Percentiles rank a stretch among this genome's conserved stretches.
These are phyloP conservation scores for Aspergillus novoparasiticus DNA, from an alignment of 2,329 filamentous ascomycete species.

Conservation along the genomic window DNA sequence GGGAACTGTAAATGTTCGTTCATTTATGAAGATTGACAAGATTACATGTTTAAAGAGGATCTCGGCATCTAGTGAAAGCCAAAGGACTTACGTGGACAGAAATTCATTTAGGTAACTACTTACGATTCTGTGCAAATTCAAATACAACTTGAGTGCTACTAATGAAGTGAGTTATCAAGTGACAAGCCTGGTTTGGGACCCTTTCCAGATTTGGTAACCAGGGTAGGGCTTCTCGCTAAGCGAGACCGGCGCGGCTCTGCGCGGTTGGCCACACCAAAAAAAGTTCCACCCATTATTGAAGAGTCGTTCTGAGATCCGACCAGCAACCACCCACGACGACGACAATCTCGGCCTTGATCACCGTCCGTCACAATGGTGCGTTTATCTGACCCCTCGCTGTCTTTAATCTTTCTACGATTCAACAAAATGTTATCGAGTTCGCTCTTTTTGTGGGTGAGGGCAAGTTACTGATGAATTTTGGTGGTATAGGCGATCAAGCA, in stretches of 20 bases:
- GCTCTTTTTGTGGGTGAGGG: slow-evolving; percentile 7
- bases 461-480: slow-evolving; percentile 24
- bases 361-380: slow-evolving; percentile 57
- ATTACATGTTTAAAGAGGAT: neutral
- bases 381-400: slow-evolving; percentile 25
- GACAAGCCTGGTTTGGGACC: slow-evolving; percentile 8
- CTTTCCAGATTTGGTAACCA: slow-evolving; percentile 31
- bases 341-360: slow-evolving; percentile 52
- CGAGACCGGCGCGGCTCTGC: slow-evolving; percentile 42
- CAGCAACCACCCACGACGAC: slow-evolving; percentile 48
- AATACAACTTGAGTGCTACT: neutral
- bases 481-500: slow-evolving; percentile 89
- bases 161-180: neutral
- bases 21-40: neutral
- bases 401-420: slow-evolving; percentile 11
- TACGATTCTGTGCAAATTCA: neutral
- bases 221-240: slow-evolving; percentile 47
- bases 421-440: slow-evolving; percentile 19
- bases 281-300: slow-evolving; percentile 40
- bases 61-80: neutral
- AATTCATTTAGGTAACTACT: neutral
- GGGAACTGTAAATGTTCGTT: neutral
- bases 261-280: slow-evolving; percentile 48
- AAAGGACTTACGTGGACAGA: neutral
- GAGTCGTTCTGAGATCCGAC: slow-evolving; percentile 47